Evolutionary conservation across 805 yeast genomes (phyloP), one percentile per base, ranked within the genome.

Genomic region (Saccharomycopsis malanga): DNA sequence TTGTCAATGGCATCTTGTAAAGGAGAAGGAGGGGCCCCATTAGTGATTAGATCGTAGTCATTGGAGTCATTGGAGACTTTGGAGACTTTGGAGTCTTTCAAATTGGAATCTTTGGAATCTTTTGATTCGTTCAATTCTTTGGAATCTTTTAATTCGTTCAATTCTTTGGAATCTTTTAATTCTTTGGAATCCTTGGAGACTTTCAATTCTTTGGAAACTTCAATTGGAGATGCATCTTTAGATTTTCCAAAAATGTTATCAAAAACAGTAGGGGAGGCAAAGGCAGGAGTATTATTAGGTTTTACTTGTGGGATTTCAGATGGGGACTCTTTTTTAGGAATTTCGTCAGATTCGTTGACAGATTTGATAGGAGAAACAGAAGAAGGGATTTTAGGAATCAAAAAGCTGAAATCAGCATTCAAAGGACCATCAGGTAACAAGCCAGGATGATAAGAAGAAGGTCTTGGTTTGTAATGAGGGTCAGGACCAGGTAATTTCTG

Each of bases 391-490:
- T 53, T 56, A 36, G 60, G 59, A 15, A 57, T 56, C 15, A 63
- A 54, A 14, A 54, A 44, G 35, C 48, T 43, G 53, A 57, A 54
- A 37, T 57, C 57, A 2, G 55, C 51, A 4, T 56, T 49, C 39
- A 45, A 48, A 22, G 52, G 52, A 27, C 54, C 54, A 52, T 49
- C 42, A 15, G 69, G 54, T 45, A 57, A 58, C 24, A 77, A 68
- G 1, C 81, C 73, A 15, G 95, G 94, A 59, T 85, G 89, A 58
- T 82, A 85, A 7, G 93, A 83, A 0, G 91, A 84, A 36, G 95
- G 94, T 61, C 95, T 74, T 48, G 87, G 89, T 58, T 76, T 81
- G 61, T 77, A 74, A 9, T 70, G 58, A 44, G 70, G 69, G 24
- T 72, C 74, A 6, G 76, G 74, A n/a, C 60, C 59, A 14, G 63